Percentiles rank a stretch among this genome's conserved stretches.
Conservation (phyloP, 768 basidiomycete genomes). For the Calvatia gigantea region DNA sequence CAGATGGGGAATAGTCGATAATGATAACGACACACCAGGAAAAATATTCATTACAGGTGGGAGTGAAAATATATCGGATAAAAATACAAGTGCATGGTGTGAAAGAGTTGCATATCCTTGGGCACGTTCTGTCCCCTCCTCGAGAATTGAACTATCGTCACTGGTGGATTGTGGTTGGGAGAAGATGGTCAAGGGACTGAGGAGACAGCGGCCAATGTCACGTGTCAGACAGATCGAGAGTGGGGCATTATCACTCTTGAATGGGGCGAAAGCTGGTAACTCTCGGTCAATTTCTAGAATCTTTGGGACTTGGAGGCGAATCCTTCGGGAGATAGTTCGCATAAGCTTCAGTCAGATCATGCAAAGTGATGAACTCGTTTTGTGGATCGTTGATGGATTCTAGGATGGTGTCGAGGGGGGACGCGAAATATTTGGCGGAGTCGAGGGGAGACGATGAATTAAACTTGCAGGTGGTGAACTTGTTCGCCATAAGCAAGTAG, state of each 20-base stretch:
- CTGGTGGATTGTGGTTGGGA: conserved; percentile 17
- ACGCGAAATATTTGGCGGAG: conserved; percentile 28
- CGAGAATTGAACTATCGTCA: conserved; percentile 18
- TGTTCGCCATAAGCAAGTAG: background rate
- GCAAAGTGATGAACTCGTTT: conserved; percentile 33
- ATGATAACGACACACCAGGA: conserved; percentile 35
- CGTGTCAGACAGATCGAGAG: conserved; percentile 36
- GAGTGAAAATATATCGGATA: conserved; percentile 50
- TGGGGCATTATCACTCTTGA: conserved; percentile 28
- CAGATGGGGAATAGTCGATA: background rate
- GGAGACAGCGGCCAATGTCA: conserved; percentile 44
- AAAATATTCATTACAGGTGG: conserved; percentile 42
- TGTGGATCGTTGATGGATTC: conserved; percentile 39
- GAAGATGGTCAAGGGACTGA: conserved; percentile 22
- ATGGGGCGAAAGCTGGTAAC: conserved; percentile 21
- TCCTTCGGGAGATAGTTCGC: conserved; percentile 42
- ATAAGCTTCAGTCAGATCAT: conserved; percentile 65
- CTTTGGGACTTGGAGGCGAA: conserved; percentile 27
- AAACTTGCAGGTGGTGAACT: too few relatives aligned
- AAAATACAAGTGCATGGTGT: conserved; percentile 47
- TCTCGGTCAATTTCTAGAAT: conserved; percentile 16
- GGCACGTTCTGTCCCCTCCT: conserved; percentile 36
- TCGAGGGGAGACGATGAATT: conserved; percentile 10
- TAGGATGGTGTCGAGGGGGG: conserved; percentile 43
- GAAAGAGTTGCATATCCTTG: conserved; percentile 44